Conservation (phyloP, 2,329 filamentous ascomycete genomes). For the Trichoderma sp. region DNA sequence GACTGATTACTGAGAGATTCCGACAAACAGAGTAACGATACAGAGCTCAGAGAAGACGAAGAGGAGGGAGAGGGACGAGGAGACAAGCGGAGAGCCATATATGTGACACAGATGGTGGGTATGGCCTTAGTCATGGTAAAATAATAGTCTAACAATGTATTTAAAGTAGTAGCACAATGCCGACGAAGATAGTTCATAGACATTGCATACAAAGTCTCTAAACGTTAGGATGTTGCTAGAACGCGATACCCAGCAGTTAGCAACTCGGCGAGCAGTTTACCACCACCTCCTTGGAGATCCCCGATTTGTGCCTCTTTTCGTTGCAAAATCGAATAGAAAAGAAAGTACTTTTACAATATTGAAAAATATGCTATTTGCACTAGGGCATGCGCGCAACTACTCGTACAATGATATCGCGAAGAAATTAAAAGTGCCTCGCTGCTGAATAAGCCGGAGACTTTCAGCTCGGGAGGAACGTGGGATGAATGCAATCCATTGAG, state of each 20-base stretch:
- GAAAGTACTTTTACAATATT: rapidly evolving
- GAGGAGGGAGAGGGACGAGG: neutral
- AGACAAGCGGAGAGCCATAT: neutral
- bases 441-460: neutral
- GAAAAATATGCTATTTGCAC: neutral
- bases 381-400: neutral
- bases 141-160: neutral
- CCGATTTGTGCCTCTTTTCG: too few species aligned
- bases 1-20: neutral
- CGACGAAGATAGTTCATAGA: neutral
- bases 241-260: neutral
- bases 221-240: neutral
- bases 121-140: neutral
- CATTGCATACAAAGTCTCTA: neutral
- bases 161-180: neutral
- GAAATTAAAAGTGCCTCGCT: neutral
- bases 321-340: neutral
- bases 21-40: neutral
- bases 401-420: too few species aligned
- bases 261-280: neutral
- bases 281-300: neutral
- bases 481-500: neutral
- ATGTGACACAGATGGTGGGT: neutral
- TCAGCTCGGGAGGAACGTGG: neutral
- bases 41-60: neutral